Conservation (phyloP, 495 filamentous ascomycete species). For the Penicillium canescens region DNA sequence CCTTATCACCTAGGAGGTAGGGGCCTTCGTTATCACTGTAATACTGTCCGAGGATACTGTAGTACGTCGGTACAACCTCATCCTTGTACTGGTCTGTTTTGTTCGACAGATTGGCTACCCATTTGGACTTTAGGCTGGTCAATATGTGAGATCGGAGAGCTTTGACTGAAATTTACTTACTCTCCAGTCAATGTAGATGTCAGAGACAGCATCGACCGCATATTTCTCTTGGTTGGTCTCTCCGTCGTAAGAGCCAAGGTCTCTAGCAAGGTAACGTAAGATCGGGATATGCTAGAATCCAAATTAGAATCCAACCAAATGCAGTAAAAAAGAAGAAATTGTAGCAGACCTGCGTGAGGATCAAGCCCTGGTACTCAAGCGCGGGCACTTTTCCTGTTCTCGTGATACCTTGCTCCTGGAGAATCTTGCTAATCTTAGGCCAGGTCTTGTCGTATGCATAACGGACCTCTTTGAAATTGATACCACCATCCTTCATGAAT, state of each 20-base stretch:
- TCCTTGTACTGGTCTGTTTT: conserved; percentile 22
- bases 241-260: conserved; percentile 40
- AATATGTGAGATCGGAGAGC: neutral
- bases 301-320: neutral
- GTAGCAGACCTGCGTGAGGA: conserved; percentile 36
- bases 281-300: conserved; percentile 35
- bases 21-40: conserved; percentile 26
- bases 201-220: conserved; percentile 40
- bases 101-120: conserved; percentile 22
- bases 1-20: conserved; percentile 30
- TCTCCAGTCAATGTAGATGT: conserved; percentile 45
- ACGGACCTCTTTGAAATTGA: conserved; percentile 39
- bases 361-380: conserved; percentile 39
- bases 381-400: conserved; percentile 37
- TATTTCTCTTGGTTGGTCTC: conserved; percentile 43
- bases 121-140: conserved; percentile 16
- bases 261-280: conserved; percentile 38
- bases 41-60: conserved; percentile 23
- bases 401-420: conserved; percentile 30
- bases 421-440: conserved; percentile 32
- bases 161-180: conserved; percentile 6
- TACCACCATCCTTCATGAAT: conserved; percentile 41
- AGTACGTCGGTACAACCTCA: conserved; percentile 26
- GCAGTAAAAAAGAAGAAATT: neutral
- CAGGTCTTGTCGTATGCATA: conserved; percentile 42